Base-by-base conservation (phyloP, 148 eudicot genomes). In the Euryodendron excelsum region DNA sequence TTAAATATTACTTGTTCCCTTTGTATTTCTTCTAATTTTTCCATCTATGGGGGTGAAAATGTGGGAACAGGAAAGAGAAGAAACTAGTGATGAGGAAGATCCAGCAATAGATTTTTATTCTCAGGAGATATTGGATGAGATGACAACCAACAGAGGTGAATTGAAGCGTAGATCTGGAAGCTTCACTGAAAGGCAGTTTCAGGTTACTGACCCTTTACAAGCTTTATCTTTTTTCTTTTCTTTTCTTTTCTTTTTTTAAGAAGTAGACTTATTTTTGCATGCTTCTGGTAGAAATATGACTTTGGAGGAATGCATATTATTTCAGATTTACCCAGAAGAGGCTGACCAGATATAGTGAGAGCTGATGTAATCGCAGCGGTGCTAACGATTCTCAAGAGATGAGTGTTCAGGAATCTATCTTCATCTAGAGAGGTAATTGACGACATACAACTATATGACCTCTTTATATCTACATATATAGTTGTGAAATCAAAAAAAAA, bases 71-170 rank as follows among this genome's bases (percentile, higher is more conserved):
- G 91, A 87, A 15, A 66, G 79, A 55, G 82, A 82, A 41, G 30
- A 37, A 66, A 56, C 50, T 20, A 75, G 75, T 36, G 63, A 62
- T 14, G 76, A 68, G 73, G 88, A 82, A 3, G 88, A 80, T 7
- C 66, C 79, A 25, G 80, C 56, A 5, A 47, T 79, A 14, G 82
- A 66, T 45, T 73, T 85, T 28, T 70, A 77, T 75, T 82, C 89
- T 58, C 89, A 86, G 10, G 98, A 91, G 76, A 70, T 92, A 58
- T 82, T 94, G 55, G 98, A 94, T 69, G 91, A 85, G 75, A 83
- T 94, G 72, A 90, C 91, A 60, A 94, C 97, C 18, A 90, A 81
- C 60, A 87, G 98, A 85, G 98, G 97, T 66, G 98, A 94, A 82
- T 80, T 94, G 75, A 92, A 89, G 90, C 84, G 69, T 48, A 86